These are phyloP conservation scores for Bipolaris victoriae DNA, from an alignment of 2,329 filamentous ascomycete species.

Conservation along the genomic window DNA sequence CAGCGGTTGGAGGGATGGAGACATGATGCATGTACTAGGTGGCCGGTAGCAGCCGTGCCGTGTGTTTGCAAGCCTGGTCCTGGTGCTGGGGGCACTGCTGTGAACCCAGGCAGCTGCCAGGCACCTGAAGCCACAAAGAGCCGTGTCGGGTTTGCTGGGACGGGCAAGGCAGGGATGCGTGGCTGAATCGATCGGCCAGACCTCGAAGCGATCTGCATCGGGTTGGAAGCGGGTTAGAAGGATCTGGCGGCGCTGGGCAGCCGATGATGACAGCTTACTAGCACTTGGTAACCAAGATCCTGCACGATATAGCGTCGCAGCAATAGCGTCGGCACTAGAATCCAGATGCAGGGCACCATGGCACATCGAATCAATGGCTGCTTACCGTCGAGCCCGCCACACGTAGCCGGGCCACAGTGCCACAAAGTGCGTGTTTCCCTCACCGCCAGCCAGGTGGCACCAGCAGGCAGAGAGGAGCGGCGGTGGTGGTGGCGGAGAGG, in stretches of 20 bases:
- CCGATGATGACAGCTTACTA: conserved; percentile 38
- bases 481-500: neutral
- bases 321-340: conserved; percentile 35
- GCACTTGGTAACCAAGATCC: conserved; percentile 35
- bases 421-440: conserved; percentile 11
- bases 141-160: conserved; percentile 25
- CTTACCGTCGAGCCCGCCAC: conserved; percentile 15
- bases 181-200: conserved; percentile 34
- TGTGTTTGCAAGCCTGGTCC: conserved; percentile 31
- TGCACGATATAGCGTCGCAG: conserved; percentile 38
- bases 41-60: conserved; percentile 33
- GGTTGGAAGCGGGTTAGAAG: conserved; percentile 29
- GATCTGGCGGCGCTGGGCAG: conserved; percentile 37
- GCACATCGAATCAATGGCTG: conserved; percentile 16
- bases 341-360: conserved; percentile 36
- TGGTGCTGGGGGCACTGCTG: conserved; percentile 31
- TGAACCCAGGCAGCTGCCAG: conserved; percentile 26
- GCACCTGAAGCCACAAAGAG: conserved; percentile 29
- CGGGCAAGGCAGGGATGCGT: conserved; percentile 27
- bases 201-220: conserved; percentile 37
- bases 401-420: neutral
- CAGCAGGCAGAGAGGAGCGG: conserved; percentile 15
- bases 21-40: conserved; percentile 38
- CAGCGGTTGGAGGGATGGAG: conserved; percentile 19
- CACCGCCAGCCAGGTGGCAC: conserved; percentile 24